These are phyloP conservation scores for Phialophora expanda DNA, from an alignment of 2,329 filamentous ascomycete species.

Conservation along the genomic window DNA sequence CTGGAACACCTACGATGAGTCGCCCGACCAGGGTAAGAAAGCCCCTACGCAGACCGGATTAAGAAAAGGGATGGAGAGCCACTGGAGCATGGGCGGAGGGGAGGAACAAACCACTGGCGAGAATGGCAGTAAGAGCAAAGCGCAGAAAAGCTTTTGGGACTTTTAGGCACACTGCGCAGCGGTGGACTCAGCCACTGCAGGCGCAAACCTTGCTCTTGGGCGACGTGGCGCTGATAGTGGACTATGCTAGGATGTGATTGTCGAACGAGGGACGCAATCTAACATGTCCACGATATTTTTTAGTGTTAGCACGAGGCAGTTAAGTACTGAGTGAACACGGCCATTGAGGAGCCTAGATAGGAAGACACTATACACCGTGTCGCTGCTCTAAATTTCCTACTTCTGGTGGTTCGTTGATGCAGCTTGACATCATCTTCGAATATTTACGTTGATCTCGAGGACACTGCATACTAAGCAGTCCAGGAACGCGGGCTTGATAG, in stretches of 20 bases:
- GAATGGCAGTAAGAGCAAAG: slow-evolving; percentile 17
- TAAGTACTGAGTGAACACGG: neutral
- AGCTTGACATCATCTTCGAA: slow-evolving; percentile 20
- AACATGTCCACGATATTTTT: slow-evolving; percentile 10
- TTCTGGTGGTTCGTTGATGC: slow-evolving; percentile 1
- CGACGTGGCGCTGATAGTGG: slow-evolving; percentile 3
- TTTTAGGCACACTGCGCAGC: slow-evolving; percentile 30
- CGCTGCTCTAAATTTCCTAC: no score
- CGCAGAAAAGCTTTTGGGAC: slow-evolving; percentile 39
- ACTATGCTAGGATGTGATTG: neutral
- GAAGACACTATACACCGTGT: neutral
- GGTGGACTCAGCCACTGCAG: neutral
- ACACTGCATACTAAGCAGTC: slow-evolving; percentile 10
- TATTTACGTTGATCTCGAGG: neutral
- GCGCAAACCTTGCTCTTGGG: neutral
- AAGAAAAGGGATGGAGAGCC: slow-evolving; percentile 41
- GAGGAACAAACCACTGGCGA: slow-evolving; percentile 14
- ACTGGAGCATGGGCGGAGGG: slow-evolving; percentile 39
- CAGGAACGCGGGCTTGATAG: slow-evolving; percentile 14
- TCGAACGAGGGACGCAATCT: slow-evolving; percentile 4
- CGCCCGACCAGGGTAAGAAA: slow-evolving; percentile 43
- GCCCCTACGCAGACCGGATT: slow-evolving; percentile 25
- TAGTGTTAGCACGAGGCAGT: neutral
- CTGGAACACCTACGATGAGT: slow-evolving; percentile 53
- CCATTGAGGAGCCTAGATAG: neutral